Base-by-base conservation (phyloP, 1,139 yeast species). In the Pichia sp. region DNA sequence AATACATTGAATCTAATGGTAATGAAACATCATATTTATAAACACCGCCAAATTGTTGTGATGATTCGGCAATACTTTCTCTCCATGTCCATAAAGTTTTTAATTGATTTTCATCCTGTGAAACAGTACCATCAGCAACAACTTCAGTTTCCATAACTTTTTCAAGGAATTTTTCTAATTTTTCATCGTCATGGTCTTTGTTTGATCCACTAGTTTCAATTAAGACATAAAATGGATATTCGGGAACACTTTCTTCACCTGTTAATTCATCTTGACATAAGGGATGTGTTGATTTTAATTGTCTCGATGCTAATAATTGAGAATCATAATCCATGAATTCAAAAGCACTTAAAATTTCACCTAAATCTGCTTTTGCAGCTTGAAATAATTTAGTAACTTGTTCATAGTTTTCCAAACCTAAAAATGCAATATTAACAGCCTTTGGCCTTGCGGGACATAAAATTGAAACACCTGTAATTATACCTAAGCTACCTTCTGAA, bases 171-270 rank as follows among this genome's bases (percentile, higher is more conserved):
- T 76, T 65, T 64, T 88, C 96, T 52, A 85, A 70, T 64, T 85
- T 85, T 54, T 77, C 85, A 64, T 82, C 85, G 60, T 85, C 92
- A 57, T 85, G 94, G 39, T 85, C 95, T 59, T 85, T 83, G 65
- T 83, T 85, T 7, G 97, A 88, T 12, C 98, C 98, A 22, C 94
- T 81, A 9, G 97, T 90, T 71, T 92, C 98, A 57, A 92, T 88
- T 55, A 92, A 74, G 5, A 90, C 81, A 63, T 89, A 90, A 65
- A 89, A 92, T 43, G 96, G 96, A 65, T 85, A 83, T 47, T 74
- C 73, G 6, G 67, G 67, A 37, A 60, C 59, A 16, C 70, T 76
- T 12, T 46, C 47, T 24, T 41, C 39, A 15, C 55, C 57, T 12
- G 50, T 52, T 11, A 56, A 57, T 41, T 81, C 82, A 58, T 84